Conservation (phyloP, 2,329 filamentous ascomycete species). For the Aureobasidium sp. region DNA sequence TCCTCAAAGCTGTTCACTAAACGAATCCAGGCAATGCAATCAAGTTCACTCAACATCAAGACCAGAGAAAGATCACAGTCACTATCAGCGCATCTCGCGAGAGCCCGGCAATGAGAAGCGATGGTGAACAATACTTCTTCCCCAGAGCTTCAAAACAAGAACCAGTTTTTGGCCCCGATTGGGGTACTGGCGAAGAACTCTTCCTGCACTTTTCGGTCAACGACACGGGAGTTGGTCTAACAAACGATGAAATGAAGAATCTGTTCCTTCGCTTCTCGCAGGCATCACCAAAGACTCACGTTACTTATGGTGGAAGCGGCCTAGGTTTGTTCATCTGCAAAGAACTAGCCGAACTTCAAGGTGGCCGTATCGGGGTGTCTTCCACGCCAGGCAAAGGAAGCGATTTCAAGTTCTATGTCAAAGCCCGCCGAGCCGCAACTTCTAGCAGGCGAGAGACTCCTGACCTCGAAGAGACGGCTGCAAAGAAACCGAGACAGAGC, state of each 20-base stretch:
- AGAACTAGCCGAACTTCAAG: slow-evolving; percentile 59
- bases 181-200: slow-evolving; percentile 29
- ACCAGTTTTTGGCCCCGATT: slow-evolving; percentile 17
- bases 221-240: slow-evolving; percentile 31
- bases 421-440: slow-evolving; percentile 39
- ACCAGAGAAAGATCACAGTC: slow-evolving; percentile 30
- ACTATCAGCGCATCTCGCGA: slow-evolving; percentile 29
- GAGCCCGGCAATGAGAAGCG: slow-evolving; percentile 26
- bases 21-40: slow-evolving; percentile 32
- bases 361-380: slow-evolving; percentile 57
- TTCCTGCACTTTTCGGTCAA: slow-evolving; percentile 30
- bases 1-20: not conserved
- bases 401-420: slow-evolving; percentile 59
- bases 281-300: slow-evolving; percentile 57
- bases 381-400: slow-evolving; percentile 50
- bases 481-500: not conserved
- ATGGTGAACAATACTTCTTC: slow-evolving; percentile 28
- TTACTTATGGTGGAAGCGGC: slow-evolving; percentile 60
- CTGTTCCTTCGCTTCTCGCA: slow-evolving; percentile 63
- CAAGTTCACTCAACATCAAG: slow-evolving; percentile 36
- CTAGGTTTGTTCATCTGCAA: slow-evolving; percentile 61
- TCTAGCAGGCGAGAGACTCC: not conserved
- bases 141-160: slow-evolving; percentile 17
- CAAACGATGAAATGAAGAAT: slow-evolving; percentile 27
- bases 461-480: not conserved